A percentile compares a stretch with the other conserved stretches of the same genome.
These are phyloP conservation scores for Rutstroemia sydowiana DNA, from an alignment of 2,329 filamentous ascomycete species.

Conservation along the genomic window DNA sequence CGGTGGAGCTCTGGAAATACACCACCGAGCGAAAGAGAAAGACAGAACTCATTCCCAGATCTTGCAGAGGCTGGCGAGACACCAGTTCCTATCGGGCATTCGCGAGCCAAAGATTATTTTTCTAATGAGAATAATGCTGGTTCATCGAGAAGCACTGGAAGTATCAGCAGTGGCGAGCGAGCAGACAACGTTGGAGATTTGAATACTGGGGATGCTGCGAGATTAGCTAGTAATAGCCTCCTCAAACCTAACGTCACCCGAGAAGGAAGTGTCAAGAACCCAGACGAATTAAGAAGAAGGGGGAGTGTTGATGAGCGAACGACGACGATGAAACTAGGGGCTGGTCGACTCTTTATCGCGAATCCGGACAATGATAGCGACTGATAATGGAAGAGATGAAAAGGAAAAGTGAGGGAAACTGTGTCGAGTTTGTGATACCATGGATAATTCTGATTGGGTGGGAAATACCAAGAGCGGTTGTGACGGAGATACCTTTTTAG, in stretches of 20 bases:
- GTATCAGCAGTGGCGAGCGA: slow-evolving; percentile 39
- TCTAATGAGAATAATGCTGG: slow-evolving; percentile 18
- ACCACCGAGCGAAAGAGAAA: slow-evolving; percentile 33
- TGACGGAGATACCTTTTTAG: not conserved
- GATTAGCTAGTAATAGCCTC: slow-evolving; percentile 51
- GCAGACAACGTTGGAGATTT: slow-evolving; percentile 55
- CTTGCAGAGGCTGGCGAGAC: slow-evolving; percentile 23
- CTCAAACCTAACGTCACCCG: slow-evolving; percentile 51
- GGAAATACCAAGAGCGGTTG: not conserved
- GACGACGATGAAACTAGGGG: slow-evolving; percentile 55
- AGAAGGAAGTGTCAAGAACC: slow-evolving; percentile 58
- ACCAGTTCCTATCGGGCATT: slow-evolving; percentile 18
- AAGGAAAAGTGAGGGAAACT: not conserved
- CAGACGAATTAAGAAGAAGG: slow-evolving; percentile 65
- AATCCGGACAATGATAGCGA: slow-evolving; percentile 57
- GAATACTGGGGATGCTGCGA: slow-evolving; percentile 33
- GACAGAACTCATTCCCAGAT: slow-evolving; percentile 22
- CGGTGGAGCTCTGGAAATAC: slow-evolving; percentile 39
- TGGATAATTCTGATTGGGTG: not conserved
- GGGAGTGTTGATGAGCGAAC: slow-evolving; percentile 81
- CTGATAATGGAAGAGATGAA: slow-evolving; percentile 11
- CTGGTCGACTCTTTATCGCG: slow-evolving; percentile 72
- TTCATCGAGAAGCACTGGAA: slow-evolving; percentile 23
- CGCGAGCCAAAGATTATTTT: slow-evolving; percentile 22
- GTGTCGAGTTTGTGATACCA: slow-evolving; percentile 2